Percentiles rank a stretch among this genome's conserved stretches.
Conservation (phyloP, 164 flowering plant species). For the Santalum album region DNA sequence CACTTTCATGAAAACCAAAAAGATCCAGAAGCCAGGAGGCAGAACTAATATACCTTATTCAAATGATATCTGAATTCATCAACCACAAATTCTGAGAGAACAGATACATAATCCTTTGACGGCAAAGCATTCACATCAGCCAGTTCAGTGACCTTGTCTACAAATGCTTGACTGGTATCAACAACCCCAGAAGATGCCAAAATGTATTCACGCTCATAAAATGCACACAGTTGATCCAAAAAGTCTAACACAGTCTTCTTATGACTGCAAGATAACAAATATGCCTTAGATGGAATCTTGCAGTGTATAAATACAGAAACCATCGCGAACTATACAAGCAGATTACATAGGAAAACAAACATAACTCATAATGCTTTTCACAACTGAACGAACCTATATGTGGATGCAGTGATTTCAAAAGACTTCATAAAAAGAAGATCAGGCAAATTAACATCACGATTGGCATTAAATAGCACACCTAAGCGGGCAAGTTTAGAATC, state of each 20-base stretch:
- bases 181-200: conserved; percentile 24
- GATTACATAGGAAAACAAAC: no score
- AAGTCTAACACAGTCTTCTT: conserved; percentile 62
- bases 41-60: conserved; percentile 42
- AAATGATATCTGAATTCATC: conserved; percentile 33
- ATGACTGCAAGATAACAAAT: no score
- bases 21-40: not conserved
- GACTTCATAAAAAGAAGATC: conserved; percentile 46
- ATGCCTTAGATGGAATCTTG: no score
- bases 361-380: conserved; percentile 3
- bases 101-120: conserved; percentile 35
- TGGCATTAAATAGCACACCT: conserved; percentile 55
- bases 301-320: no score
- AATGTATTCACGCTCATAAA: conserved; percentile 52
- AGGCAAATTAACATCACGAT: conserved; percentile 25
- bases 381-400: conserved; percentile 50
- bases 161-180: conserved; percentile 34
- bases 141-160: conserved; percentile 60
- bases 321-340: no score
- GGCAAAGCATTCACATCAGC: conserved; percentile 56
- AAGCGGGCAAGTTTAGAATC: conserved; percentile 68
- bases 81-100: conserved; percentile 34
- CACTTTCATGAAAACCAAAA: no score
- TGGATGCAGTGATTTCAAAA: conserved; percentile 52
- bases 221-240: conserved; percentile 59